These are phyloP conservation scores for Ophiostoma ulmi DNA, from an alignment of 2,329 filamentous ascomycete genomes.

Conservation along the genomic window DNA sequence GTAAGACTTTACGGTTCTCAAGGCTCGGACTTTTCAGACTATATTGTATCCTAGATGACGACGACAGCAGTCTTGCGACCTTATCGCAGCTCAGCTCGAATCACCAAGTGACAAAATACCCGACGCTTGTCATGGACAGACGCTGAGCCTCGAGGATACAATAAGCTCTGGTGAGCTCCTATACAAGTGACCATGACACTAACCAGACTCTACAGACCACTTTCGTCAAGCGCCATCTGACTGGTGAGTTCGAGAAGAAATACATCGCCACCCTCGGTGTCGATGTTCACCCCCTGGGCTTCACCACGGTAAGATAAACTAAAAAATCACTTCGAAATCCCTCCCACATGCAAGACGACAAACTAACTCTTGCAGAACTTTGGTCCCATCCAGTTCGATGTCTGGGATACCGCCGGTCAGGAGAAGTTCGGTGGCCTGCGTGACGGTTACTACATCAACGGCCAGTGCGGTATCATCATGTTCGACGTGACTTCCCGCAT, in stretches of 20 bases:
- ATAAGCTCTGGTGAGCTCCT: background rate
- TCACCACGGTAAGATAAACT: slow-evolving; percentile 80
- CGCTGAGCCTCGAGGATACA: background rate
- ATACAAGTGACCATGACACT: background rate
- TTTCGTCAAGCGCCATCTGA: slow-evolving; percentile 99
- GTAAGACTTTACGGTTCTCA: slow-evolving; percentile 49
- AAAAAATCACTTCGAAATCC: background rate
- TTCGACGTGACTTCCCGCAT: slow-evolving; percentile 99
- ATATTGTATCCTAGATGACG: background rate
- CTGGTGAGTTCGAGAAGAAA: slow-evolving; percentile 99
- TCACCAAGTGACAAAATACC: background rate
- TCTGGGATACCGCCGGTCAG: slow-evolving; percentile 98
- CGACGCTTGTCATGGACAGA: background rate
- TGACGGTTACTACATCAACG: slow-evolving; percentile 99
- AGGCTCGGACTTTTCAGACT: background rate
- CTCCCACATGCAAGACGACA: slow-evolving; percentile 20
- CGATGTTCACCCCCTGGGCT: slow-evolving; percentile 96
- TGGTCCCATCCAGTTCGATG: slow-evolving; percentile 95
- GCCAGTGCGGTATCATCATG: slow-evolving; percentile 99
- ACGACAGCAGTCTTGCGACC: background rate
- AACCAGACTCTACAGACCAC: slow-evolving; percentile 63
- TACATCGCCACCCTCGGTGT: slow-evolving; percentile 99
- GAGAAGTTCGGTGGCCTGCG: slow-evolving; percentile 99
- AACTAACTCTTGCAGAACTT: slow-evolving; percentile 60
- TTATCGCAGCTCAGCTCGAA: background rate